Evolutionary conservation across 108 stramenopile species (phyloP).

Genomic region (Nitzschia putrida): DNA sequence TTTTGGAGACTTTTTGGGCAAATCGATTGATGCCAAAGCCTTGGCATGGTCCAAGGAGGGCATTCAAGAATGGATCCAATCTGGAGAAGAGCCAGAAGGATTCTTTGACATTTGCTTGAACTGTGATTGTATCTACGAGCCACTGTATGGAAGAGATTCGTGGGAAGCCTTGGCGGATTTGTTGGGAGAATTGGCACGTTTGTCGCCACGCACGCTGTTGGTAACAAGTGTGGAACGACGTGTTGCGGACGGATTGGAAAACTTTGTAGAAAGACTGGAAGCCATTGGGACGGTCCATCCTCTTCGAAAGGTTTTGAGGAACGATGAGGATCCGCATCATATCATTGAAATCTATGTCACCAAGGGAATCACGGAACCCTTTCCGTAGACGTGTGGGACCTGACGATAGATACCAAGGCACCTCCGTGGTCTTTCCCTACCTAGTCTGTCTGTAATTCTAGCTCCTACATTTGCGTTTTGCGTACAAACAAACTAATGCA

Average conservation of each 20-base stretch:
- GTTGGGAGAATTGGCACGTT: constrained; percentile 52
- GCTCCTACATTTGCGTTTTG: too few relatives aligned
- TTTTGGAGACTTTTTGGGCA: constrained; percentile 37
- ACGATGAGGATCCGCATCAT: constrained; percentile 41
- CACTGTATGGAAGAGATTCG: constrained; percentile 72
- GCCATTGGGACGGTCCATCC: constrained; percentile 18
- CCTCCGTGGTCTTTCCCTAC: too few relatives aligned
- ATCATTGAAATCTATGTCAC: constrained; percentile 43
- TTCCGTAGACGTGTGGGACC: too few relatives aligned
- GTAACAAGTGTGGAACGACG: constrained; percentile 79
- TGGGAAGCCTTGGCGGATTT: constrained; percentile 73
- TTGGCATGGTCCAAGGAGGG: constrained; percentile 55
- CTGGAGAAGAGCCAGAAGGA: not conserved
- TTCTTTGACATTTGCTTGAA: constrained; percentile 78
- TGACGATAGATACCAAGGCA: too few relatives aligned
- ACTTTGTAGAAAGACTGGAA: constrained; percentile 44
- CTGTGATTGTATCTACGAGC: constrained; percentile 87
- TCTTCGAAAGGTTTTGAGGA: constrained; percentile 16
- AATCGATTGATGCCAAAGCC: constrained; percentile 23
- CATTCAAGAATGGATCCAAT: constrained; percentile 15
- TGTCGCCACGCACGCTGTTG: constrained; percentile 55
- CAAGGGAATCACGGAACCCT: constrained; percentile 4
- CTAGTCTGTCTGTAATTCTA: too few relatives aligned
- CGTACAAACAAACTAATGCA: too few relatives aligned
- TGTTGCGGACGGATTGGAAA: constrained; percentile 63